Base-by-base conservation (phyloP, 176 grass and related monocot genomes). In the Oryza rufipogon region DNA sequence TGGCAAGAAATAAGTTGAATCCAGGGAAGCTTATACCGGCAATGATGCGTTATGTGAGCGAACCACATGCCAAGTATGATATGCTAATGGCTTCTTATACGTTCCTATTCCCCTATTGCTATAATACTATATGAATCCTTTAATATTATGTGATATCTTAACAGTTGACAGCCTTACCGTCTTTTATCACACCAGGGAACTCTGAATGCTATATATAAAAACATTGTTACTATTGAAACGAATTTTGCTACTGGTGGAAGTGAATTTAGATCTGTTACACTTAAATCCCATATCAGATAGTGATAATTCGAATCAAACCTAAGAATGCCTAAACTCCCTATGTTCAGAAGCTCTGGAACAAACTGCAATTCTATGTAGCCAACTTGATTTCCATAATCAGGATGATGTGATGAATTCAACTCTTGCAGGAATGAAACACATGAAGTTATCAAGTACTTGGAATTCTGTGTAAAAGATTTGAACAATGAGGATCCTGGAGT, bases 31-130 rank as follows among this genome's bases (percentile, higher is more conserved):
- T 99, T 74, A 99, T 99, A 86, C 91, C 96, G 52, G 96, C 96
- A 81, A 99, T 99, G 96, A 99, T 96, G 96, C 93, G 96, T 80
- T 99, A 99, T 83, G 86, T 94, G 77, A 98, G 93, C 74, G 96
- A 98, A 95, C 93, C 91, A 83, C 96, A 93, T 93, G 93, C 91
- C 15, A 98, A 98, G 96, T 98, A 98, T 75, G 80, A 75, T 44
- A 51, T 36, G 3, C 30, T 71, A 42, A 42, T 7, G 46, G 3
- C 49, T 66, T 71, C 45, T 81, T 20, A 56, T 81, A 45, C 63
- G 33, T 73, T 33, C 8, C 2, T 83, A 65, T 79, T 83, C 28
- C 70, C 33, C 25, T 80, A 76, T 36, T 70, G 15, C 20, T 66
- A 28, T 56, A 51, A 68, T 23, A 51, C 3, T 75, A 66, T 23